Percentiles rank a stretch among this genome's conserved stretches.
Evolutionary conservation across 192 early-diverging fungal genomes (phyloP).

Genomic region (Irineochytrium annulatum): DNA sequence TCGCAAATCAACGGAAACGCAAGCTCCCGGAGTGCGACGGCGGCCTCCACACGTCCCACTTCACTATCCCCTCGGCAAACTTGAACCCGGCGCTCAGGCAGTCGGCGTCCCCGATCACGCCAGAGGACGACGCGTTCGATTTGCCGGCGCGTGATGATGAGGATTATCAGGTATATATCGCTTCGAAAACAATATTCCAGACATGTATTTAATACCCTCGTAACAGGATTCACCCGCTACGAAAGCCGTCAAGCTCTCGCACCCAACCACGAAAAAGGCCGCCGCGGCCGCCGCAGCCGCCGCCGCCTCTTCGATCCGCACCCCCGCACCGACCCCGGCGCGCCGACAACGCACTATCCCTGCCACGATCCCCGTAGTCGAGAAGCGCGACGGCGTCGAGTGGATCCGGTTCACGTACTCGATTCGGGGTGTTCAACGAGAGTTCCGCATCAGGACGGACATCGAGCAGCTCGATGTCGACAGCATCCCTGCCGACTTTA

Average conservation of each 20-base stretch:
- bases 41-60: no score
- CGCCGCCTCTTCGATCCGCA: background rate
- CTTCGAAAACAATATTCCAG: no score
- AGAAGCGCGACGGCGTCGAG: slow-evolving; percentile 48
- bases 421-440: slow-evolving; percentile 56
- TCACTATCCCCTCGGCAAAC: no score
- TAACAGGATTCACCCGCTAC: background rate
- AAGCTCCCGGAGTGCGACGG: no score
- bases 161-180: no score
- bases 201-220: no score
- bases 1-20: no score
- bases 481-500: slow-evolving; percentile 56
- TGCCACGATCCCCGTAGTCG: slow-evolving; percentile 18
- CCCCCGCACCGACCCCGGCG: background rate
- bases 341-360: slow-evolving; percentile 1
- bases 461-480: slow-evolving; percentile 48
- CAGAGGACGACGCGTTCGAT: no score
- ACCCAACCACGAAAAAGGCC: background rate
- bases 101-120: no score
- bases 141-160: no score
- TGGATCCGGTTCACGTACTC: slow-evolving; percentile 70
- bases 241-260: background rate
- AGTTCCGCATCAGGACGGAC: slow-evolving; percentile 70
- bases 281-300: slow-evolving; percentile 1
- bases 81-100: no score